These are phyloP conservation scores for Taphrina deformans DNA, from an alignment of 1,139 yeast genomes.

Conservation along the genomic window DNA sequence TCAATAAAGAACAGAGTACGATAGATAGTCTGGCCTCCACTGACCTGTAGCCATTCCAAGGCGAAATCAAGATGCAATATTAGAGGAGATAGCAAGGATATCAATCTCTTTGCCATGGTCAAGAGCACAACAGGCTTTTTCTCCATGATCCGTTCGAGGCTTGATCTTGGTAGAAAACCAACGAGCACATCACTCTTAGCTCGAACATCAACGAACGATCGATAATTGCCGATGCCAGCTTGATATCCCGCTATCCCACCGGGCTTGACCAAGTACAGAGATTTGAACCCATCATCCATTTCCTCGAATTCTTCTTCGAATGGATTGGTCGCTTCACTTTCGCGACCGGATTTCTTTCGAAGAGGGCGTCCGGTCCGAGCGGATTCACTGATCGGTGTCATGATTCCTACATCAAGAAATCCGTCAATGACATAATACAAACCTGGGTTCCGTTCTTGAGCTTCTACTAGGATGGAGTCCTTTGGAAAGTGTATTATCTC, in stretches of 20 bases:
- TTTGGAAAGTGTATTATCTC: constrained; percentile 59
- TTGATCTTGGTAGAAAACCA: constrained; percentile 66
- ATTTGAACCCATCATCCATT: constrained; percentile 37
- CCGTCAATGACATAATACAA: constrained; percentile 80
- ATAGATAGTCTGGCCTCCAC: constrained; percentile 78
- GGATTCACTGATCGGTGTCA: not conserved
- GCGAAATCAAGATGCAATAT: constrained; percentile 83
- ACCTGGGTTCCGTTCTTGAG: constrained; percentile 69
- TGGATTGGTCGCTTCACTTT: constrained; percentile 4
- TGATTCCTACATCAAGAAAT: constrained; percentile 55
- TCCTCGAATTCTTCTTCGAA: constrained; percentile 30
- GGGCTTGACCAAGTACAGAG: constrained; percentile 59
- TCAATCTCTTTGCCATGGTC: constrained; percentile 71
- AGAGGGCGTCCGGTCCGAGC: constrained; percentile 1
- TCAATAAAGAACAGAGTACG: not conserved
- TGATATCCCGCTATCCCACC: constrained; percentile 91
- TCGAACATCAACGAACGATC: constrained; percentile 69
- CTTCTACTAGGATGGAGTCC: constrained; percentile 60
- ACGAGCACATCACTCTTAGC: constrained; percentile 63
- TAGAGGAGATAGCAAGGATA: constrained; percentile 64
- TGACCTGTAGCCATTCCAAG: constrained; percentile 88
- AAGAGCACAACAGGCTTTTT: constrained; percentile 72
- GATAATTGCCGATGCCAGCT: constrained; percentile 75
- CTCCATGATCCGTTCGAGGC: constrained; percentile 68
- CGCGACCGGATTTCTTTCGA: not conserved